Evolutionary conservation across 2,329 filamentous ascomycete species (phyloP).

Genomic region (Xylariaceae sp.): DNA sequence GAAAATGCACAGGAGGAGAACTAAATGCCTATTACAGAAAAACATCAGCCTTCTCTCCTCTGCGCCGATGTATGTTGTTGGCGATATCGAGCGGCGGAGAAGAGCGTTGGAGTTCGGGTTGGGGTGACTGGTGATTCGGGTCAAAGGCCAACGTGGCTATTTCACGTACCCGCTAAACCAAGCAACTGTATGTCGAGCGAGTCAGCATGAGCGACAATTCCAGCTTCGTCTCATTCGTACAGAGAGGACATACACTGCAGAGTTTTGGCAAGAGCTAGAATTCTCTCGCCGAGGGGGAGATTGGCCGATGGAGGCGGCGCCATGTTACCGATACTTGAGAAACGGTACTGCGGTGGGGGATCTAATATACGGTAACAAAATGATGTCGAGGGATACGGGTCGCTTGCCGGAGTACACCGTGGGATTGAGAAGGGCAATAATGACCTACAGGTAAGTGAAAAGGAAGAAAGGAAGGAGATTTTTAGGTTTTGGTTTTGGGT

Average conservation of each 20-base stretch:
- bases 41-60: conserved; percentile 8
- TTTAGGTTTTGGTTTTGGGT: too few relatives aligned
- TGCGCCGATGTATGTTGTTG: too few relatives aligned
- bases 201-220: conserved; percentile 45
- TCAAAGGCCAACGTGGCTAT: neutral
- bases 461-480: neutral
- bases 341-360: neutral
- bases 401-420: neutral
- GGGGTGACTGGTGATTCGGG: conserved; percentile 13
- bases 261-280: conserved; percentile 82
- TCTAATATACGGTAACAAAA: conserved; percentile 14
- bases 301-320: conserved; percentile 75
- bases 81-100: too few relatives aligned
- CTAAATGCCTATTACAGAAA: conserved; percentile 72
- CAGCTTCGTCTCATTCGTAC: conserved; percentile 29
- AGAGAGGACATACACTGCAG: conserved; percentile 75
- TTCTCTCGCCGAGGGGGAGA: conserved; percentile 75
- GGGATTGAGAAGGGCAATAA: neutral
- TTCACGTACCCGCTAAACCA: conserved; percentile 79
- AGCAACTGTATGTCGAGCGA: conserved; percentile 59
- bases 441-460: neutral
- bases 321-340: conserved; percentile 53
- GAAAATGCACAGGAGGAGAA: conserved; percentile 80
- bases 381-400: neutral
- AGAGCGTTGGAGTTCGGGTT: neutral